Evolutionary conservation across 495 filamentous ascomycete species (phyloP), one percentile per base, ranked within the genome.

Genomic region (Penicillium desertorum): DNA sequence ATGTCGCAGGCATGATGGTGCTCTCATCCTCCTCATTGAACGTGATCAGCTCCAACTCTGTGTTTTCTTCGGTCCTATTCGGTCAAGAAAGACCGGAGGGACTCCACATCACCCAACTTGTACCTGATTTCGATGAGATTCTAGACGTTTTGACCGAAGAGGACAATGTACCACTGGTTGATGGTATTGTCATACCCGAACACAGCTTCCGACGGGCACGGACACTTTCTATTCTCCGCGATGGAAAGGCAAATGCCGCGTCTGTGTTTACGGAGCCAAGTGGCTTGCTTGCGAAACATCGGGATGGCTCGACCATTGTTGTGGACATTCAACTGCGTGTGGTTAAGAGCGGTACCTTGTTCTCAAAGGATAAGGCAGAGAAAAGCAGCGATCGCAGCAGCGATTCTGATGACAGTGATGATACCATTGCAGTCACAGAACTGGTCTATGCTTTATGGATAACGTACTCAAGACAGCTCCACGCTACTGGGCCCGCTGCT

Each of bases 161-260:
- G 64, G 93, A 98, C 61, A 83, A 89, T 42, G 79, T 96, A 47
- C 76, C 80, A 22, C 79, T 97, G 19, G 81, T 87, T 16, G 95
- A 98, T 69, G 95, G 94, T n/a, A 91, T 98, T 52, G 92, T 98
- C 29, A 87, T 98, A 51, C 95, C 94, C 5, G 94, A 98, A 72
- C 90, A 96, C 68, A 94, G 88, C 57, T 98, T 98, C 71, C 85
- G 95, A 37, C 88, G 92, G 51, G 95, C 94, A 14, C 82, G 90
- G 60, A 90, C 89, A 1, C 80, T 95, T 46, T 81, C 96, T 16
- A 86, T 90, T 5, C 75, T 97, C 45, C 84, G 88, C 47, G 89
- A 96, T 62, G 90, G 87, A 19, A 89, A 86, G 41, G 83, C 86
- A 30, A 74, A 78, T 47, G 89, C 90, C 8, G 86, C 90, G 5